Conservation (phyloP, 257 asterid genomes). For the Plantago ovata region DNA sequence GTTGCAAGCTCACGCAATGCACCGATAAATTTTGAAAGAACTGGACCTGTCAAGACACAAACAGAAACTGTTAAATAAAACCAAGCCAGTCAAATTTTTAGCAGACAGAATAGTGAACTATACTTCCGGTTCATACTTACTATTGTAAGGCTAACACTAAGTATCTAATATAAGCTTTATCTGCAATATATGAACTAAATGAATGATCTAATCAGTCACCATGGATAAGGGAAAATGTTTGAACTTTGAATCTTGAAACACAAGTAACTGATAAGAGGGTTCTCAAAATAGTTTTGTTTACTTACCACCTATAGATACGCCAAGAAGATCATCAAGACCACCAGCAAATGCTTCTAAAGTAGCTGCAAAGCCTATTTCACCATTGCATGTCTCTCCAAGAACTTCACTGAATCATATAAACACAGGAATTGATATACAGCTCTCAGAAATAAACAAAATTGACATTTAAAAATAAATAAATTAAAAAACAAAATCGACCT, state of each 20-base stretch:
- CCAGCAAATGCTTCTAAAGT: slow-evolving; percentile 93
- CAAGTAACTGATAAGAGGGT: no score
- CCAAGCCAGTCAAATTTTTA: slow-evolving; percentile 1
- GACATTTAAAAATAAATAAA: no score
- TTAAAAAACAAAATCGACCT: no score
- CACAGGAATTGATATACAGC: neutral
- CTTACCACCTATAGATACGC: slow-evolving; percentile 88
- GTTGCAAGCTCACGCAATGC: slow-evolving; percentile 82
- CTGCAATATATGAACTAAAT: no score
- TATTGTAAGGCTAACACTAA: neutral
- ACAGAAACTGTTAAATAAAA: slow-evolving; percentile 17
- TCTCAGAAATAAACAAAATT: neutral
- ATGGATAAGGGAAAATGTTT: no score
- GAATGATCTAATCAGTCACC: no score
- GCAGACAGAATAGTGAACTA: slow-evolving; percentile 11
- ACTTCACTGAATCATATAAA: slow-evolving; percentile 50
- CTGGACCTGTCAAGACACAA: slow-evolving; percentile 68
- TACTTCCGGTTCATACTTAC: neutral
- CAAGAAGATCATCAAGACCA: slow-evolving; percentile 87
- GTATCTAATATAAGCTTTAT: neutral
- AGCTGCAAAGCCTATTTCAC: slow-evolving; percentile 77
- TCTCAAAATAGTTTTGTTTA: no score
- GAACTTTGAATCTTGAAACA: no score
- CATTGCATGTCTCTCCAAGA: slow-evolving; percentile 74
- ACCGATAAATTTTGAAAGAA: slow-evolving; percentile 69